A percentile compares a stretch with the other conserved stretches of the same genome.
Conservation (phyloP, 345 rosid species). For the Leavenworthia alabamica region DNA sequence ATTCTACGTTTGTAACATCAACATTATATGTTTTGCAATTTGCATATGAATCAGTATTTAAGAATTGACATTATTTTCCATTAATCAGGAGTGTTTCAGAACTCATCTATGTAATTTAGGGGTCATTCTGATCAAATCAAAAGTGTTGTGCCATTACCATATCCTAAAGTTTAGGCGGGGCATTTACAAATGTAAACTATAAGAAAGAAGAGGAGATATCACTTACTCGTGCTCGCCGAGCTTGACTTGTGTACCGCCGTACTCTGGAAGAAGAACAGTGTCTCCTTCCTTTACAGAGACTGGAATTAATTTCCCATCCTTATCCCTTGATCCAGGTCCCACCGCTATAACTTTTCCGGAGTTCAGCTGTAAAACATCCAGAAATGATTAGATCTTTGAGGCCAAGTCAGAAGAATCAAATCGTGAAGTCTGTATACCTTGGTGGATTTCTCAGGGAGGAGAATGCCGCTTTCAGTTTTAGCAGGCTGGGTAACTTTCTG, state of each 20-base stretch:
- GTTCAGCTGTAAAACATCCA: conserved; percentile 47
- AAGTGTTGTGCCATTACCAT: not conserved
- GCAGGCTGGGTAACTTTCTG: conserved; percentile 79
- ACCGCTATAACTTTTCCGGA: conserved; percentile 74
- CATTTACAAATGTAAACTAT: too few relatives aligned
- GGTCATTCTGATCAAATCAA: not conserved
- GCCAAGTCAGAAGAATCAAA: not conserved
- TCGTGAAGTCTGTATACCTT: conserved; percentile 35
- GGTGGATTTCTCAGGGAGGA: conserved; percentile 66
- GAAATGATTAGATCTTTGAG: not conserved
- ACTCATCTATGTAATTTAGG: too few relatives aligned
- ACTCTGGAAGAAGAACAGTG: conserved; percentile 78
- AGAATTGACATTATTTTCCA: too few relatives aligned
- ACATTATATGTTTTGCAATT: too few relatives aligned
- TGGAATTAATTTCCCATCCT: conserved; percentile 54
- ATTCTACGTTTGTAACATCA: not conserved
- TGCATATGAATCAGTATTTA: too few relatives aligned
- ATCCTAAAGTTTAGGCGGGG: too few relatives aligned
- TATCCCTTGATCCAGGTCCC: conserved; percentile 61
- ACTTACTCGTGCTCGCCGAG: conserved; percentile 78
- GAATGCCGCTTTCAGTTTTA: conserved; percentile 68
- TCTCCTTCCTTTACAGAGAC: conserved; percentile 78
- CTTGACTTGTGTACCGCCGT: conserved; percentile 70
- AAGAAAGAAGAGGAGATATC: not conserved
- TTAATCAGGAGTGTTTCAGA: too few relatives aligned